A percentile compares a stretch with the other conserved stretches of the same genome.
These are phyloP conservation scores for Peniophora sp. DNA, from an alignment of 1,284 basidiomycete genomes.

Conservation along the genomic window DNA sequence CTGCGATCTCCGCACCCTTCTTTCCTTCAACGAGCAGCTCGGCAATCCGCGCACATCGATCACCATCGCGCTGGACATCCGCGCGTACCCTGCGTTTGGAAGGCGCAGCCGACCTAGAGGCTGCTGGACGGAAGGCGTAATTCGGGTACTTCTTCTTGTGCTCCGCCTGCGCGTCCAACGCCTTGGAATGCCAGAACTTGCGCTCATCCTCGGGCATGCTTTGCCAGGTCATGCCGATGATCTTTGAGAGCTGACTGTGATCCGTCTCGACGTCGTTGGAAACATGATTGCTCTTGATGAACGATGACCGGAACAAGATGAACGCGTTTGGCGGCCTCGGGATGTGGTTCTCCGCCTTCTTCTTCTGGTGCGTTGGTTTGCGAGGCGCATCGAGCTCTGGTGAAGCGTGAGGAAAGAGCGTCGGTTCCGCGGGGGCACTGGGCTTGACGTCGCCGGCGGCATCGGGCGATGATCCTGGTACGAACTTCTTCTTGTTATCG, in stretches of 20 bases:
- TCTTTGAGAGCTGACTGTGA: constrained; percentile 71
- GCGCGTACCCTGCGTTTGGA: constrained; percentile 59
- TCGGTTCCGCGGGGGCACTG: constrained; percentile 15
- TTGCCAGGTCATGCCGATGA: constrained; percentile 69
- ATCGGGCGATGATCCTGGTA: too few species aligned
- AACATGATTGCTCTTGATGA: constrained; percentile 69
- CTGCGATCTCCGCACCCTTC: constrained; percentile 62
- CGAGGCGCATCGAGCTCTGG: constrained; percentile 17
- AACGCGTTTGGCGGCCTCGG: constrained; percentile 86
- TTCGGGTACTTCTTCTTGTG: constrained; percentile 63
- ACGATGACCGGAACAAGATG: constrained; percentile 80
- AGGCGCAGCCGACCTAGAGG: constrained; percentile 32
- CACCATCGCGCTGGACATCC: constrained; percentile 61
- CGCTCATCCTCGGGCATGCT: constrained; percentile 60
- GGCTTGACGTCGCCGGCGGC: constrained; percentile 21
- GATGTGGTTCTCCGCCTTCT: constrained; percentile 69
- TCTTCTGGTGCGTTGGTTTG: constrained; percentile 42
- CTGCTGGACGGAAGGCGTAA: constrained; percentile 62
- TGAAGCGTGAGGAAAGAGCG: constrained; percentile 31
- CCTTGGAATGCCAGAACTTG: constrained; percentile 63
- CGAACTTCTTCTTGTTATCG: constrained; percentile 19
- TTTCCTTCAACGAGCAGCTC: constrained; percentile 67
- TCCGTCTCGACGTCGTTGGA: constrained; percentile 72
- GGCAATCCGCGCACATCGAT: constrained; percentile 72
- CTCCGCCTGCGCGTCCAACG: constrained; percentile 55